Evolutionary conservation across 176 grass and related monocot genomes (phyloP).

Genomic region (Saccharum officinarum): DNA sequence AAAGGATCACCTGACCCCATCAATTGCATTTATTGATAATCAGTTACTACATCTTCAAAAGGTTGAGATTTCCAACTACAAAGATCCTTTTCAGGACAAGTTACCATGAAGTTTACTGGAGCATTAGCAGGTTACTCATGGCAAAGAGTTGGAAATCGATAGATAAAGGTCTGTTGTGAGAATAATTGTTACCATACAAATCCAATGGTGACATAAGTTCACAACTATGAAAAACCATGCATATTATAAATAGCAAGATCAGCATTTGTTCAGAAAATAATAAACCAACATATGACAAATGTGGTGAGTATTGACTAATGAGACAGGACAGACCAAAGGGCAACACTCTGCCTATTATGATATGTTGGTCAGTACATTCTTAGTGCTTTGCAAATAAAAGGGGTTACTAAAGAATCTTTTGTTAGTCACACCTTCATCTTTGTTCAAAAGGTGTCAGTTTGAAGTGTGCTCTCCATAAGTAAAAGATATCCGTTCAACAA

Average conservation of each 20-base stretch:
- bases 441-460: background rate
- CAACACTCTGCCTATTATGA: background rate
- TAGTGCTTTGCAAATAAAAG: constrained; percentile 2
- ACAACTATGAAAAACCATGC: background rate
- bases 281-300: background rate
- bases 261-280: background rate
- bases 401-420: background rate
- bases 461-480: background rate
- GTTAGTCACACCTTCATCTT: background rate
- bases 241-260: background rate
- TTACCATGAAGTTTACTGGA: background rate
- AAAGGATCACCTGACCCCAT: background rate
- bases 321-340: background rate
- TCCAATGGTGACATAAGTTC: background rate
- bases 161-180: background rate
- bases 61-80: constrained; percentile 5
- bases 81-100: background rate
- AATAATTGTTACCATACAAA: background rate
- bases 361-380: background rate
- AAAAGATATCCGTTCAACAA: background rate
- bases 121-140: background rate
- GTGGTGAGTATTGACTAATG: background rate
- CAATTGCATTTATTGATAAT: background rate
- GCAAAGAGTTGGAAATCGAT: constrained; percentile 26
- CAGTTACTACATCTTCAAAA: background rate